A percentile compares a stretch with the other conserved stretches of the same genome.
Conservation (phyloP, 352 stramenopile genomes). For the Globisporangium mamillatum region DNA sequence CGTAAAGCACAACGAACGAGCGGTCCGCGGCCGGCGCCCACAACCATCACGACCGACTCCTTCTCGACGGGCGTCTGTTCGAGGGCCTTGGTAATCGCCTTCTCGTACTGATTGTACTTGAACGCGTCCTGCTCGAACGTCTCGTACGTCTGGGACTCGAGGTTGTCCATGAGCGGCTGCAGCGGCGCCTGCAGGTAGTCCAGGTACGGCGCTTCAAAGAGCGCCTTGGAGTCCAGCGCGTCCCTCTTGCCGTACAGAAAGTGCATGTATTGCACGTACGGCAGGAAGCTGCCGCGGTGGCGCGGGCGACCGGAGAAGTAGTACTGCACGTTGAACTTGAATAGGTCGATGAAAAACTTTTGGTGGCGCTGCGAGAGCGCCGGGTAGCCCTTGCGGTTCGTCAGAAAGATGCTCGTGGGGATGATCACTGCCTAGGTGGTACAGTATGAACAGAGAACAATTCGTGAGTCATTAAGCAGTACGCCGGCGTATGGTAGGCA, state of each 20-base stretch:
- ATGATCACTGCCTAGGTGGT: constrained; percentile 72
- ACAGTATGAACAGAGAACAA: not conserved
- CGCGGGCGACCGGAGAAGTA: constrained; percentile 78
- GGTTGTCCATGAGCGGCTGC: constrained; percentile 98
- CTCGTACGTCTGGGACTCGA: constrained; percentile 98
- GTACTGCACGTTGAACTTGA: constrained; percentile 84
- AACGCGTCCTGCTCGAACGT: constrained; percentile 98
- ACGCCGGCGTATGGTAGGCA: not conserved
- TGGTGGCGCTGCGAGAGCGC: constrained; percentile 93
- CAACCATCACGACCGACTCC: constrained; percentile 80
- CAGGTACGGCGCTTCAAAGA: constrained; percentile 92
- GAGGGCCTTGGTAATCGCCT: constrained; percentile 87
- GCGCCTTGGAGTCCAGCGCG: constrained; percentile 75
- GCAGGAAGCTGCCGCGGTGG: constrained; percentile 68
- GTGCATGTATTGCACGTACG: constrained; percentile 94
- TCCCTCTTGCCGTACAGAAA: constrained; percentile 83
- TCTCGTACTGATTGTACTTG: constrained; percentile 98
- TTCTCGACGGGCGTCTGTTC: constrained; percentile 51
- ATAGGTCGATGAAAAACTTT: constrained; percentile 64
- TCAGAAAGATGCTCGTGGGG: constrained; percentile 91
- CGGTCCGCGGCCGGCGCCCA: constrained; percentile 95
- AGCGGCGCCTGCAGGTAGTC: constrained; percentile 96
- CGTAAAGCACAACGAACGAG: constrained; percentile 89
- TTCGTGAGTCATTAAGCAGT: constrained; percentile 11
- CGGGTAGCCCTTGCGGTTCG: constrained; percentile 95